Base-by-base conservation (phyloP, 208 protist species). In the Crithidia expoeki region DNA sequence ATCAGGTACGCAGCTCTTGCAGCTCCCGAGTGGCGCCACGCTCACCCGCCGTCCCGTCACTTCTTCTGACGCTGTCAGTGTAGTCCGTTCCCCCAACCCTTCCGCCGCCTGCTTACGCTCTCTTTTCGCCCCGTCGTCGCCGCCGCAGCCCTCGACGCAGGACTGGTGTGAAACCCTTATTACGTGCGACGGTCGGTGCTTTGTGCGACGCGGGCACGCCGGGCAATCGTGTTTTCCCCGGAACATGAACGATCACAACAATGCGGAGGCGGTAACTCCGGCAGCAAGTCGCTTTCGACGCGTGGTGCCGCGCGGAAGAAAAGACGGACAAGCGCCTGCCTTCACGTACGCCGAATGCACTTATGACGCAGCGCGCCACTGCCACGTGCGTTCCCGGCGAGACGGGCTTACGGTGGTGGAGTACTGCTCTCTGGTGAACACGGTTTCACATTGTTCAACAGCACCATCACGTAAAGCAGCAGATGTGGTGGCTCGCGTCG, bases 21-120 rank as follows among this genome's bases (percentile, higher is more conserved):
- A 92, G 32, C 93, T 88, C 56, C 76, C 91, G 23, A 83, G 92
- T 51, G 91, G 91, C 44, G 75, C 79, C 6, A 79, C 87, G 14
- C 64, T 92, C 42, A 80, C 78, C 25, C 85, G 85, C 19, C 85
- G 81, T 32, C 83, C 84, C 1, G 23, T 73, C n/a, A 23, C 56
- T 17, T 23, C 16, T 2, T 11, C 6, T 2, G 25, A 36, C 47
- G 21, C 12, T 23, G 3, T 28, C 19, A 17, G 58, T 19, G 36
- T 14, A 9, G 38, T 32, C 14, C 17, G 19, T 21, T 58, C 27
- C 12, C 16, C 32, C 46, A 59, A 44, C 10, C n/a, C n/a, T n/a
- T 25, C 23, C 23, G 38, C 55, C 11, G 21, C 57, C 3, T 27
- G n/a, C n/a, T n/a, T n/a, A n/a, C n/a, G n/a, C n/a, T n/a, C n/a